Percentiles rank a stretch among this genome's conserved stretches.
Conservation (phyloP, 805 yeast genomes). For the Starmerella khaoyaiensis region DNA sequence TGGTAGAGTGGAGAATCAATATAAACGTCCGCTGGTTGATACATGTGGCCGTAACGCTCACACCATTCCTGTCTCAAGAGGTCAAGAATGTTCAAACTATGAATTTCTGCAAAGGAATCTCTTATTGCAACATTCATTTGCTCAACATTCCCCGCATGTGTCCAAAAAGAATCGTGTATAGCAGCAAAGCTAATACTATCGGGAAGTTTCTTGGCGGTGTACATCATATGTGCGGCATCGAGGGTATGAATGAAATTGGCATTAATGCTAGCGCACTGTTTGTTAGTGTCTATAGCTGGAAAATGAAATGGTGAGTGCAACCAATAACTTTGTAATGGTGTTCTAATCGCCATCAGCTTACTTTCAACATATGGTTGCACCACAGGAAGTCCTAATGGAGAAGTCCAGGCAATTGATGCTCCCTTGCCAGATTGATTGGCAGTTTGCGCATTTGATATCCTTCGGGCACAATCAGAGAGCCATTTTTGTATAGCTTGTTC, state of each 20-base stretch:
- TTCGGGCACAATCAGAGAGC: conserved; percentile 66
- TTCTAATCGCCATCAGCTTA: conserved; percentile 45
- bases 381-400: conserved; percentile 80
- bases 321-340: conserved; percentile 65
- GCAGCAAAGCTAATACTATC: conserved; percentile 59
- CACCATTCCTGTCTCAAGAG: conserved; percentile 61
- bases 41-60: conserved; percentile 52
- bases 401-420: conserved; percentile 49
- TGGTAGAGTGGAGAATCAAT: conserved; percentile 39
- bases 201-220: conserved; percentile 62
- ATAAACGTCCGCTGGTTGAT: conserved; percentile 43
- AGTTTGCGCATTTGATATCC: conserved; percentile 57
- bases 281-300: conserved; percentile 59
- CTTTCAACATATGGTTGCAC: conserved; percentile 78
- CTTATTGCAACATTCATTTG: conserved; percentile 51
- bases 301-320: conserved; percentile 69
- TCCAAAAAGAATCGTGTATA: conserved; percentile 92
- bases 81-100: conserved; percentile 50
- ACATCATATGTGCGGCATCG: conserved; percentile 85
- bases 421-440: conserved; percentile 38
- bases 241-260: conserved; percentile 82
- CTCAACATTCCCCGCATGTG: conserved; percentile 69
- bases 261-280: conserved; percentile 76
- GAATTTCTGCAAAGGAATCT: conserved; percentile 59
- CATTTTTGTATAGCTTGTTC: conserved; percentile 47